Evolutionary conservation across 2,329 filamentous ascomycete genomes (phyloP), one percentile per base, ranked within the genome.

Genomic region (Alternaria tenuissima): DNA sequence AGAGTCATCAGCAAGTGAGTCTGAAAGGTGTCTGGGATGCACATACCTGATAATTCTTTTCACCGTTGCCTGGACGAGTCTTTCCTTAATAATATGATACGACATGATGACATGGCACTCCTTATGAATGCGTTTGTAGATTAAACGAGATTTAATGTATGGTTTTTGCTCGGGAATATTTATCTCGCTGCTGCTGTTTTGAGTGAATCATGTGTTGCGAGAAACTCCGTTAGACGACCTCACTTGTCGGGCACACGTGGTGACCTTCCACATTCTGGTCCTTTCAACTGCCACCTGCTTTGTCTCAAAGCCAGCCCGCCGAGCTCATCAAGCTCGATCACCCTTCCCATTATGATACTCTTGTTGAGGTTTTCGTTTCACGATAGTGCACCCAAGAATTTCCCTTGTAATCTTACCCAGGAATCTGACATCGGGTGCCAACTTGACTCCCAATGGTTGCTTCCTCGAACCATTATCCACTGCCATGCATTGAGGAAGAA

Each of bases 31-130:
- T 18, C 7, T 28, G 20, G 9, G 3, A 36, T n/a, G 1, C 8
- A 14, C 6, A n/a, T 5, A 49, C 20, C 32, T 4, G 3, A 5
- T 36, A 24, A 20, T n/a, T 36, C 18, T 49, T 36, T 38, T 49
- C 46, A n/a, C 22, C 20, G 20, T 38, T 32, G 14, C 20, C n/a
- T n/a, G 36, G 46, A 38, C 32, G 46, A 38, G 30, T 24, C 46
- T 5, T 36, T 49, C 32, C 20, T 26, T 49, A 8, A 38, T n/a
- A 26, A 30, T 7, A 41, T 52, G n/a, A 41, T 41, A 41, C 12
- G 49, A 52, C 34, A 30, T n/a, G 49, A 39, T n/a, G 49, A 41
- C 32, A 49, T 52, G 34, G 36, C 49, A 52, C 49, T 52, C 49
- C 34, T 52, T 52, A 41, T 22, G 34, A 52, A 52, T 41, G n/a